These are phyloP conservation scores for Eucalyptus curtisii DNA, from an alignment of 345 rosid genomes.

Conservation along the genomic window DNA sequence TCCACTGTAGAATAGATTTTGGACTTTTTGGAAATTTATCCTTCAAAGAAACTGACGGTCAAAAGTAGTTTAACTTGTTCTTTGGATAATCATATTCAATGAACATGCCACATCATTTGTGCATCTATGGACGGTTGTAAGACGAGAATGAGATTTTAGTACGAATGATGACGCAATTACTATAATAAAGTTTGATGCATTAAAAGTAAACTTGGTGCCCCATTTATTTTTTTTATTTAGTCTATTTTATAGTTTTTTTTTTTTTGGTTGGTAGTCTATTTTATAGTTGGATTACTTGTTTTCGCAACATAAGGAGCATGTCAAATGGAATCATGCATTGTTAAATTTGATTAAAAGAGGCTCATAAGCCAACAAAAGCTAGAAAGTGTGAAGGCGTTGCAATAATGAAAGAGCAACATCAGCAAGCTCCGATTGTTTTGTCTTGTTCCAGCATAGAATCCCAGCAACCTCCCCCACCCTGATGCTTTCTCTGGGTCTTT, in stretches of 20 bases:
- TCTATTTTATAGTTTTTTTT: too few relatives aligned
- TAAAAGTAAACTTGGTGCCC: too few relatives aligned
- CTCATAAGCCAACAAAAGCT: background rate
- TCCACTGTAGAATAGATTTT: too few relatives aligned
- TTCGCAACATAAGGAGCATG: background rate
- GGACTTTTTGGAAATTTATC: too few relatives aligned
- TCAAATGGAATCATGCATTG: background rate
- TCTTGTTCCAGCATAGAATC: too few relatives aligned
- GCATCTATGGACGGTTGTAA: background rate
- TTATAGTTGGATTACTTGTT: too few relatives aligned
- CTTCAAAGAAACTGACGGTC: background rate
- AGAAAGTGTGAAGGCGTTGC: background rate
- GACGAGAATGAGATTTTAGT: background rate
- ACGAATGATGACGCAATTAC: background rate
- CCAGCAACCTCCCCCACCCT: too few relatives aligned
- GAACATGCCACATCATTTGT: background rate
- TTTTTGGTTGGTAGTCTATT: too few relatives aligned
- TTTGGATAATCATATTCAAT: too few relatives aligned
- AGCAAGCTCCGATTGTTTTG: background rate
- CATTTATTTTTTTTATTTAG: too few relatives aligned
- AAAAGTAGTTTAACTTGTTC: background rate
- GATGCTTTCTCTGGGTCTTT: too few relatives aligned
- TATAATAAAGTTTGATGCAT: background rate
- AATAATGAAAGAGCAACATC: background rate
- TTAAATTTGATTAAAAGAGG: background rate